These are phyloP conservation scores for Teunomyces panamensis DNA, from an alignment of 805 yeast genomes.

Conservation along the genomic window DNA sequence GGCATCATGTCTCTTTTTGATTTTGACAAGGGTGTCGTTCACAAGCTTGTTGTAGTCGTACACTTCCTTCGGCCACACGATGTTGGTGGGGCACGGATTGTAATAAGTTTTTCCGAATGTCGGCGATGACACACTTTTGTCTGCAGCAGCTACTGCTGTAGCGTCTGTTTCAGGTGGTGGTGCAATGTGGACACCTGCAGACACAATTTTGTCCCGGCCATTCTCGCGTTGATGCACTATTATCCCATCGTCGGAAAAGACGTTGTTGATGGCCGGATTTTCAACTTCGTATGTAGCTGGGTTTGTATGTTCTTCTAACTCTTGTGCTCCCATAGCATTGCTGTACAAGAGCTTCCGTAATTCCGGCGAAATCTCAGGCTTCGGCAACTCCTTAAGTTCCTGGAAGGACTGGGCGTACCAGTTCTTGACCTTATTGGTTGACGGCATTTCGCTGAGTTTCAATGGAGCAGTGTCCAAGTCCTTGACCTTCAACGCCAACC, in stretches of 20 bases:
- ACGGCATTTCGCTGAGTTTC: constrained; percentile 69
- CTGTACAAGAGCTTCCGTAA: constrained; percentile 34
- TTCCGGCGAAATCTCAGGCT: constrained; percentile 50
- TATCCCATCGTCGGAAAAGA: constrained; percentile 53
- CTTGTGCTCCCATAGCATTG: constrained; percentile 6
- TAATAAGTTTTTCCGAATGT: constrained; percentile 46
- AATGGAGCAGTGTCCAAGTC: constrained; percentile 80
- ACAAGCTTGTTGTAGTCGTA: constrained; percentile 67
- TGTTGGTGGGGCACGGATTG: constrained; percentile 52
- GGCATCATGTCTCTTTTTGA: constrained; percentile 85
- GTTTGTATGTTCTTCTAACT: constrained; percentile 14
- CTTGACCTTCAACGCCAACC: constrained; percentile 81
- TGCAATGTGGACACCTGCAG: constrained; percentile 14
- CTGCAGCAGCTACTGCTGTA: constrained; percentile 4
- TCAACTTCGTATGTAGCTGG: constrained; percentile 27
- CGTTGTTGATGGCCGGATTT: constrained; percentile 39
- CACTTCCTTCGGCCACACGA: constrained; percentile 71
- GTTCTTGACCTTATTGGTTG: constrained; percentile 70
- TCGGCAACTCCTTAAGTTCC: constrained; percentile 64
- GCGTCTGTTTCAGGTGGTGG: background rate
- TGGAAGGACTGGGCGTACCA: constrained; percentile 93
- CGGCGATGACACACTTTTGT: constrained; percentile 24
- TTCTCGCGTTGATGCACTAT: constrained; percentile 22
- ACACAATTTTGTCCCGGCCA: constrained; percentile 6
- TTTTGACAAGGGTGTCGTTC: constrained; percentile 61